Evolutionary conservation across 116 monocot species (phyloP), one percentile per base, ranked within the genome.

Genomic region (Posidonia oceanica): DNA sequence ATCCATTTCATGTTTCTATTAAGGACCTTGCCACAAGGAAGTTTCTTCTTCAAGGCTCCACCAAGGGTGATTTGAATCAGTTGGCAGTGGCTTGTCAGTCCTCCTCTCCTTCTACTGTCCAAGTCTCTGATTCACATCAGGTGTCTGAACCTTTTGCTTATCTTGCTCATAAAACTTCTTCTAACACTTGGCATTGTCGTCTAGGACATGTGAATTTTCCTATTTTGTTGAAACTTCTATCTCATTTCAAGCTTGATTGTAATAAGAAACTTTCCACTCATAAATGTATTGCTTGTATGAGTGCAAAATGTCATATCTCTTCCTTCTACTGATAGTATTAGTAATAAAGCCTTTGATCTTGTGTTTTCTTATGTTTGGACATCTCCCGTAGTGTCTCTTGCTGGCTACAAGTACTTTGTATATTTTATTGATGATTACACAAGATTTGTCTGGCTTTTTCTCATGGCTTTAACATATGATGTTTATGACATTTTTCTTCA

Each of bases 361-460:
- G 21, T 72, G 16, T 52, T 52, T 36, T 63, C 37, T 62, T 63
- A 70, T 70, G 72, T 64, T 36, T 54, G 63, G 72, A 56, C 63
- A 3, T 62, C 63, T 36, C 63, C n/a, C 16, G 62, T 51, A 22
- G 4, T 7, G 1, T 63, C 62, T 22, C 3, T 51, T 51, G 14
- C 51, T 52, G 63, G 61, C 0, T 18, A 51, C 16, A 21, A n/a
- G 15, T 72, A 72, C 51, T 52, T 29, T 36, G 62, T 52, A 0
- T 29, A 4, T 13, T 72, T 72, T 39, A 72, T 72, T 72, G 63
- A 72, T 52, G 44, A 63, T 53, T 62, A 53, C 23, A 63, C 14
- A 16, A 21, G 36, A 17, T 72, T 14, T 53, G 29, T 20, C 7
- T 72, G 23, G 23, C 3, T 72, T 36, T 63, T 20, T 52, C 61